Base-by-base conservation (phyloP, 1,284 basidiomycete species). In the Meira miltonrushii region DNA sequence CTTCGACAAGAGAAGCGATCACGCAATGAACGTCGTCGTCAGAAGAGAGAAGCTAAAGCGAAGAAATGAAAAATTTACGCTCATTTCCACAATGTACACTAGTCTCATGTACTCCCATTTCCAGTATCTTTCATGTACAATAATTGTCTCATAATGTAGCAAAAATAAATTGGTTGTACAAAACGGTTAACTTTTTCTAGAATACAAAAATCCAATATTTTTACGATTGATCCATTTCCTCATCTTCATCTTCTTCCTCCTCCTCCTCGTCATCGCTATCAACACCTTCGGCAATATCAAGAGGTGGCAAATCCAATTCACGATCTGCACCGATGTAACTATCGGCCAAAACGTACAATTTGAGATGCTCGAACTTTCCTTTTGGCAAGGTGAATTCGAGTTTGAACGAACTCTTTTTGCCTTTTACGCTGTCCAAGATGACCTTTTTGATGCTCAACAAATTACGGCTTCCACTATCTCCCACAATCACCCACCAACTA, bases 401-500 rank as follows among this genome's bases (percentile, higher is more conserved):
- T 76, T 91, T 91, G 21, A 82, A 81, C 12, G 95, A 83, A 64
- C 82, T 86, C n/a, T 23, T 23, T 21, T 48, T 25, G 7, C 25
- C 25, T 69, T 86, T 86, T 4, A 48, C 54, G 28, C 64, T 67
- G 71, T 84, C 86, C 65, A 97, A 86, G 1, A 94, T 96, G 21
- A 97, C 89, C 60, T 88, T 88, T 81, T 97, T 96, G 84, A 99
- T 96, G 54, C 90, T 89, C 37, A 93, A 85, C 44, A 98, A 81
- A 68, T 87, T 61, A 84, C 84, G 67, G 81, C 87, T 73, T 79
- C 83, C 59, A 80, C 85, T 76, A 66, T 95, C 90, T 33, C 92
- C 92, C 5, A 97, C 84, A 40, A 97, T 92, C 33, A 97, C 82
- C 93, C 93, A 98, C 92, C 93, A 98, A 73, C 92, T 92, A 58